Conservation (phyloP, 768 basidiomycete genomes). For the Suillus decipiens region DNA sequence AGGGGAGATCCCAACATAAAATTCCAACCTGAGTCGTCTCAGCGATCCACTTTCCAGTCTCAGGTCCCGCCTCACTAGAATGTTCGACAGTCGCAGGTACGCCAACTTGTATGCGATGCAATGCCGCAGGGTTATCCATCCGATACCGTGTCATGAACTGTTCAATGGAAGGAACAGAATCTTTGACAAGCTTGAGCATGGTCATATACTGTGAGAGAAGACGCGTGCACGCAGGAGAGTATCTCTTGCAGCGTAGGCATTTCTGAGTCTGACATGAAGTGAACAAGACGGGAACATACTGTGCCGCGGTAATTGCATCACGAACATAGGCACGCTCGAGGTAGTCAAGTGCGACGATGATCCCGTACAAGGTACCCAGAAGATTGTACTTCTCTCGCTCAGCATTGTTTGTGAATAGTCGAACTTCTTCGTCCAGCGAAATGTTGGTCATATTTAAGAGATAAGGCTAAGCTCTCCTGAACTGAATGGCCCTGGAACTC, state of each 20-base stretch:
- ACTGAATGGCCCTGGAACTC: background rate
- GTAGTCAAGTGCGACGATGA: slow-evolving; percentile 90
- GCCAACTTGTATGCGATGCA: slow-evolving; percentile 87
- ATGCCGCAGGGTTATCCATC: slow-evolving; percentile 91
- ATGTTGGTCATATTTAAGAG: slow-evolving; percentile 39
- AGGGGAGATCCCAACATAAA: background rate
- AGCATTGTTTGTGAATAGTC: slow-evolving; percentile 82
- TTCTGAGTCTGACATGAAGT: slow-evolving; percentile 13
- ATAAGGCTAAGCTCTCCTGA: background rate
- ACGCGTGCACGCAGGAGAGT: slow-evolving; percentile 93
- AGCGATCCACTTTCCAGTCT: slow-evolving; percentile 96
- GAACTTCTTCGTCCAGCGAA: slow-evolving; percentile 89
- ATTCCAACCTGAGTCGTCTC: slow-evolving; percentile 87
- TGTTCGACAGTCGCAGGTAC: slow-evolving; percentile 98
- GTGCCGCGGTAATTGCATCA: slow-evolving; percentile 85
- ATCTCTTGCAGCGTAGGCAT: slow-evolving; percentile 55
- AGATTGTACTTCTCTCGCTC: slow-evolving; percentile 89
- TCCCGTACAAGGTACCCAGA: slow-evolving; percentile 87
- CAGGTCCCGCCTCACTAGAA: slow-evolving; percentile 87
- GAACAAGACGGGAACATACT: slow-evolving; percentile 58
- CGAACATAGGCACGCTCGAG: slow-evolving; percentile 95
- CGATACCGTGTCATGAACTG: slow-evolving; percentile 89
- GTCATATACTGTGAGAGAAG: slow-evolving; percentile 98
- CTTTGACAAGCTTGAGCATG: slow-evolving; percentile 92
- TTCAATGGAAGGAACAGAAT: slow-evolving; percentile 83